phyloP scores from a whole-genome alignment of 371 early-diverging fungal species.

The Smittium mucronatum region DNA sequence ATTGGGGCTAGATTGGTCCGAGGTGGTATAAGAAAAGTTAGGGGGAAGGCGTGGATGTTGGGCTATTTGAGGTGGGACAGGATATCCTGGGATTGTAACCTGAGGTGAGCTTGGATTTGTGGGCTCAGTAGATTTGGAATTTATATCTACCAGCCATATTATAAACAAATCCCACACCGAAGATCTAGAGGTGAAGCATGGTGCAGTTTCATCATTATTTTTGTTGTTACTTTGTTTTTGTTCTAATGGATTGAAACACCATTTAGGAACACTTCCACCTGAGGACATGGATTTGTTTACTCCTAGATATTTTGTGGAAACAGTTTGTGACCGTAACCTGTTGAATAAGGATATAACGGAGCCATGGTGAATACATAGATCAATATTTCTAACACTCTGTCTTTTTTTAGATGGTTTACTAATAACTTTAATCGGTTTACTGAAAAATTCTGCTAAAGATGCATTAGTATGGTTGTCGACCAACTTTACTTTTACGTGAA shows the following conservation, averaged over 20 bases:
- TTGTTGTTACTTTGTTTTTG: slow-evolving; percentile 7
- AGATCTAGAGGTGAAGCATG: slow-evolving; percentile 66
- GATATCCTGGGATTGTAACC: slow-evolving; percentile 37
- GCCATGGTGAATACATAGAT: slow-evolving; percentile 71
- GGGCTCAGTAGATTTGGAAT: slow-evolving; percentile 18
- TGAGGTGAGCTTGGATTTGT: slow-evolving; percentile 5
- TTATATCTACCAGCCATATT: slow-evolving; percentile 69
- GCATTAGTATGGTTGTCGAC: slow-evolving; percentile 44
- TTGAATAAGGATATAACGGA: slow-evolving; percentile 70
- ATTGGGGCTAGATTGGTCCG: slow-evolving; percentile 19
- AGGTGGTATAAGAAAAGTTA: slow-evolving; percentile 22
- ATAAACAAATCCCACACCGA: slow-evolving; percentile 77
- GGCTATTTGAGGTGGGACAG: slow-evolving; percentile 65
- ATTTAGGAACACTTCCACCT: slow-evolving; percentile 26
- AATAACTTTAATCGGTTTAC: slow-evolving; percentile 72
- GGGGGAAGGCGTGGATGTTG: slow-evolving; percentile 37
- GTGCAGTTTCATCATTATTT: slow-evolving; percentile 16
- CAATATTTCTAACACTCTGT: slow-evolving; percentile 72
- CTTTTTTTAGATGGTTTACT: slow-evolving; percentile 76
- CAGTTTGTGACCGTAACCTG: slow-evolving; percentile 72
- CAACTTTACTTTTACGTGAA: slow-evolving; percentile 56
- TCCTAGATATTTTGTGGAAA: slow-evolving; percentile 73
- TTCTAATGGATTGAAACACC: slow-evolving; percentile 19
- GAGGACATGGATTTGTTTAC: slow-evolving; percentile 36
- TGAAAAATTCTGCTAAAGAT: slow-evolving; percentile 49